Conservation (phyloP, 2,329 filamentous ascomycete species). For the Aspergillus flavus region DNA sequence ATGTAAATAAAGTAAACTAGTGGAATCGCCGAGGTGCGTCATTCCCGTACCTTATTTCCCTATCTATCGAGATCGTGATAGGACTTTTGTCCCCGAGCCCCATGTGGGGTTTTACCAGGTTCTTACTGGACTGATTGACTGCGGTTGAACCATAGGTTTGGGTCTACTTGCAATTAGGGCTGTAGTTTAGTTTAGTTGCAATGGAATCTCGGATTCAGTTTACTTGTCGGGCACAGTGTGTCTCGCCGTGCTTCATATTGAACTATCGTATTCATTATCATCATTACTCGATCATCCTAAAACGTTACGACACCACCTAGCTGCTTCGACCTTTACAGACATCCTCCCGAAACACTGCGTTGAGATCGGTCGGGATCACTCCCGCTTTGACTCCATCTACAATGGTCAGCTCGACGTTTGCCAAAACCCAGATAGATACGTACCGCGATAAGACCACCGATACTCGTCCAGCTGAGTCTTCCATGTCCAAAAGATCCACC, state of each 20-base stretch:
- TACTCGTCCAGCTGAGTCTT: conserved; percentile 51
- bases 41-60: not conserved
- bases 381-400: conserved; percentile 43
- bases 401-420: conserved; percentile 50
- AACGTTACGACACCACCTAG: not conserved
- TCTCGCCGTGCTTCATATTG: not conserved
- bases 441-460: conserved; percentile 34
- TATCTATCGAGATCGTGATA: too few relatives aligned
- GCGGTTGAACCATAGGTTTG: too few relatives aligned
- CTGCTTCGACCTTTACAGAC: conserved; percentile 1
- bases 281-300: not conserved
- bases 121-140: too few relatives aligned
- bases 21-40: not conserved
- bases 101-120: too few relatives aligned
- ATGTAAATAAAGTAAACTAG: not conserved
- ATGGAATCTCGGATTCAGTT: not conserved
- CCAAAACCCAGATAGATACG: not conserved
- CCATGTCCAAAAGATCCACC: conserved; percentile 65
- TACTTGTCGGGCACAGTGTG: not conserved
- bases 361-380: conserved; percentile 39
- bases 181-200: too few relatives aligned
- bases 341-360: conserved; percentile 17
- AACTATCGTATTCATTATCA: not conserved
- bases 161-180: too few relatives aligned
- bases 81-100: too few relatives aligned